Base-by-base conservation (phyloP, 2,329 filamentous ascomycete species). In the Epicoccum sorghinum region DNA sequence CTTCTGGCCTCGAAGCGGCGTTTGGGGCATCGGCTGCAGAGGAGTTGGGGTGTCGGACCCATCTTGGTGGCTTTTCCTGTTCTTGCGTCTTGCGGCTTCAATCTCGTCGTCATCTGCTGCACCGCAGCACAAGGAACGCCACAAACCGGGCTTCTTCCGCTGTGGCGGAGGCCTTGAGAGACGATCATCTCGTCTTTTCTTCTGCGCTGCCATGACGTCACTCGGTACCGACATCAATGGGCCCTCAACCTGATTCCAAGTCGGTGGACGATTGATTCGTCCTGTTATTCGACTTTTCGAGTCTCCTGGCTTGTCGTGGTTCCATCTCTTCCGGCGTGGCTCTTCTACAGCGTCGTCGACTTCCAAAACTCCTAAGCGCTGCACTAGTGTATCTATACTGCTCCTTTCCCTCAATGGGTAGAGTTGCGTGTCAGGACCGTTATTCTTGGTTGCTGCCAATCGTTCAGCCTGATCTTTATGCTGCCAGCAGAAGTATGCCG, bases 331-430 rank as follows among this genome's bases (percentile, higher is more conserved):
- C 54, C 51, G 72, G 60, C 65, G 72, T 50, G 76, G 72, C 30
- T 75, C 74, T 44, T 77, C 74, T 32, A 46, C 60, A 6, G 60
- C 52, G 24, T 74, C 71, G 5, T 87, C 79, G 35, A 92, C 75
- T 40, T 90, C 84, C n/a, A 91, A 73, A 18, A 95, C 78, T 3
- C 91, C 91, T 4, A 97, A 78, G 39, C 90, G 82, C 61, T 91
- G 90, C 37, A 92, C 86, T 52, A 98, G 78, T 0, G 92, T 96
- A 73, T 99, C 95, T 51, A 98, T 83, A 66, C 93, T 97, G 30
- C 86, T 88, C 46, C 90, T 82, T 52, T 84, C 80, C 63, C 87
- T 83, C 48, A 88, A 74, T 4, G 87, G 83, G 6, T 85, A 81
- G 4, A 82, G 78, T 14, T 78, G 72, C 25, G 77, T 77, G 37